Evolutionary conservation across 257 asterid species (phyloP), one percentile per base, ranked within the genome.

Genomic region (Ligustrum vulgare): DNA sequence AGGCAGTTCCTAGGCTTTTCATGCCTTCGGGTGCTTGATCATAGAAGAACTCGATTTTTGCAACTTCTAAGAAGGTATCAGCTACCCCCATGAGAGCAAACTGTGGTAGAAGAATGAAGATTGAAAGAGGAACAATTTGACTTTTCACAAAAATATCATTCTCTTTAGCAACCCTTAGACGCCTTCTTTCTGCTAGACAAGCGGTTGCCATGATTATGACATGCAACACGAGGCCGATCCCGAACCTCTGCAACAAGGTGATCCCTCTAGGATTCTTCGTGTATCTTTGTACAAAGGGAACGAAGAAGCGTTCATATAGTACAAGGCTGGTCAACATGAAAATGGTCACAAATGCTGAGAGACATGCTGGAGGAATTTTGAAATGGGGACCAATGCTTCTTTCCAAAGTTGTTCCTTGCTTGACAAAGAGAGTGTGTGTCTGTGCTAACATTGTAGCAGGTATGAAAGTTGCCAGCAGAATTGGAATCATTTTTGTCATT

Each of bases 21-120:
- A 94, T 94, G 41, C 89, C 87, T 81, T 90, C 96, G 0, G 98
- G 97, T 9, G 97, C 97, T 66, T 94, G 97, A 70, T 92, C 96
- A 51, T 94, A 92, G 75, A 94, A 92, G 54, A 92, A 94, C 79
- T 94, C 98, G 6, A 92, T 80, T 79, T 90, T 89, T 2, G 97
- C 91, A 0, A 89, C 93, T 71, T 84, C 94, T 72, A 87, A 20
- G 72, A 90, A 92, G 10, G 90, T 94, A 68, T 94, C 98, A 5
- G 98, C 98, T 1, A 77, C 22, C 33, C 98, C 98, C 93, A 88
- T 89, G 0, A 94, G 87, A 20, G 89, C 5, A 22, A 89, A 92
- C 18, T 92, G 98, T 4, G 98, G 98, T 5, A 94, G 72, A 72
- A 94, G 25, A 5, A 92, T 72, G 43, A 94, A 83, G 28, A 94